phyloP scores from a whole-genome alignment of 805 yeast genomes.

The Saccharomycopsis fermentans region DNA sequence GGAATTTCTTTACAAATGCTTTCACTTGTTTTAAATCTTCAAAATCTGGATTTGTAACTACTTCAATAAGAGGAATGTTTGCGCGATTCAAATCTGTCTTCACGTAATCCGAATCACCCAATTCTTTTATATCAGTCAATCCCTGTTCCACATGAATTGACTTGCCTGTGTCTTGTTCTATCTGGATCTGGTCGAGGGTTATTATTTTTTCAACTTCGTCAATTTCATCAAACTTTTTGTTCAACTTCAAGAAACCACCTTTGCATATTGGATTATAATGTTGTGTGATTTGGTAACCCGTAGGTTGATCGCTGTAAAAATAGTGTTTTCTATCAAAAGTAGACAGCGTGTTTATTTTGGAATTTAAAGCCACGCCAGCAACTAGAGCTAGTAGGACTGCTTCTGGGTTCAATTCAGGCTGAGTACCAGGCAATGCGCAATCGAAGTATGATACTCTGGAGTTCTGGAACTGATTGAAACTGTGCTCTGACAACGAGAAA shows the following conservation, averaged over 20 bases:
- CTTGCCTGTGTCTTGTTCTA: slow-evolving; percentile 94
- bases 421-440: slow-evolving; percentile 85
- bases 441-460: slow-evolving; percentile 68
- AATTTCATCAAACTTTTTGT: slow-evolving; percentile 43
- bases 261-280: slow-evolving; percentile 69
- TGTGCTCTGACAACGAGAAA: slow-evolving; percentile 51
- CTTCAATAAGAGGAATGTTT: slow-evolving; percentile 77
- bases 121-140: slow-evolving; percentile 18
- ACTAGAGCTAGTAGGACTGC: slow-evolving; percentile 61
- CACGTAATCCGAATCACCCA: slow-evolving; percentile 21
- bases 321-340: slow-evolving; percentile 91
- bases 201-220: slow-evolving; percentile 35
- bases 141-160: slow-evolving; percentile 42
- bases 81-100: slow-evolving; percentile 75
- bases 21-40: slow-evolving; percentile 54
- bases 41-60: slow-evolving; percentile 88
- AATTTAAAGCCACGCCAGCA: slow-evolving; percentile 61
- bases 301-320: slow-evolving; percentile 92
- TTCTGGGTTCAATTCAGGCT: slow-evolving; percentile 69
- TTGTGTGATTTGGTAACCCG: slow-evolving; percentile 94
- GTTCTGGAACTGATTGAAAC: slow-evolving; percentile 51
- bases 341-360: slow-evolving; percentile 44
- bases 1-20: slow-evolving; percentile 74
- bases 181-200: slow-evolving; percentile 67
- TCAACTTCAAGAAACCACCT: slow-evolving; percentile 48